Percentiles rank a stretch among this genome's conserved stretches.
phyloP scores from a whole-genome alignment of 768 basidiomycete genomes.

The Rubroboletus satanas region DNA sequence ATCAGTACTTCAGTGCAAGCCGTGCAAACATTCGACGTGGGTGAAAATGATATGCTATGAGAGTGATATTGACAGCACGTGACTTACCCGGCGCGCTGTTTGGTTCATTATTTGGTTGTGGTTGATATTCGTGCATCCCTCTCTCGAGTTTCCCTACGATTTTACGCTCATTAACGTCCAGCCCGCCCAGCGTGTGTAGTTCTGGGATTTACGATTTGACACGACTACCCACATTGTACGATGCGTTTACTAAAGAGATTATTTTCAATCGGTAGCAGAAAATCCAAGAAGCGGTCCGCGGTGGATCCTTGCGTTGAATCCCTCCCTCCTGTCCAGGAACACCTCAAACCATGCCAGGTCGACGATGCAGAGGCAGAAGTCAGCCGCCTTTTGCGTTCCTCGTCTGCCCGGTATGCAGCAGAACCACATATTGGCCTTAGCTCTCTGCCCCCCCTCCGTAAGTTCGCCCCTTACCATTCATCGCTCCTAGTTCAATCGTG shows the following conservation, averaged over 20 bases:
- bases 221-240: slow-evolving; percentile 17
- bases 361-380: slow-evolving; percentile 46
- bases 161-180: slow-evolving; percentile 28
- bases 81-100: slow-evolving; percentile 23
- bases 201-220: slow-evolving; percentile 24
- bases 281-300: slow-evolving; percentile 44
- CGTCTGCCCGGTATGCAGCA: slow-evolving; percentile 62
- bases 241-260: slow-evolving; percentile 74
- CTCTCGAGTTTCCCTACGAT: slow-evolving; percentile 11
- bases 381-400: slow-evolving; percentile 60
- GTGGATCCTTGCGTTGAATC: slow-evolving; percentile 25
- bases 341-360: slow-evolving; percentile 21
- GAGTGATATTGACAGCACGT: slow-evolving; percentile 16
- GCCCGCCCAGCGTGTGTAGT: slow-evolving; percentile 16
- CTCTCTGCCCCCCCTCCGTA: slow-evolving; percentile 67
- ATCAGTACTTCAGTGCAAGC: not conserved
- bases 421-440: slow-evolving; percentile 54
- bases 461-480: slow-evolving; percentile 29
- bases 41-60: not conserved
- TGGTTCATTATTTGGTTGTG: slow-evolving; percentile 41
- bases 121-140: slow-evolving; percentile 28
- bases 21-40: not conserved
- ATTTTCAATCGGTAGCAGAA: slow-evolving; percentile 65
- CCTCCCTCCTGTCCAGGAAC: slow-evolving; percentile 25
- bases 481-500: not conserved